phyloP scores from a whole-genome alignment of 2,329 filamentous ascomycete genomes.

The Malbranchea cinnamomea region DNA sequence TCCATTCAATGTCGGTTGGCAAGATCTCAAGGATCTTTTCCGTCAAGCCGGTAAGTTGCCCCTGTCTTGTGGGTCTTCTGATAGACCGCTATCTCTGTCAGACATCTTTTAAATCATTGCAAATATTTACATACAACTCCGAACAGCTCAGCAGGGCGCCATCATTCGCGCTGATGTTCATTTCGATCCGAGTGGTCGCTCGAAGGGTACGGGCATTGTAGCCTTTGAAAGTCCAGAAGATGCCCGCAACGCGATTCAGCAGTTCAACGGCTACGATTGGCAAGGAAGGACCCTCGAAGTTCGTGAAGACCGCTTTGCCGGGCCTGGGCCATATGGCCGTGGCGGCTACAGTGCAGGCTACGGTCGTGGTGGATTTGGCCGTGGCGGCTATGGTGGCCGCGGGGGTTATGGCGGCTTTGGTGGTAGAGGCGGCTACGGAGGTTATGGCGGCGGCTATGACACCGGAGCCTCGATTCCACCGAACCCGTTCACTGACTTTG shows the following conservation, averaged over 20 bases:
- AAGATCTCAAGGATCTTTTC: constrained; percentile 97
- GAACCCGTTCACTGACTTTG: constrained; percentile 89
- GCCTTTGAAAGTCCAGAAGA: constrained; percentile 92
- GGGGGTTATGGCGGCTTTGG: constrained; percentile 40
- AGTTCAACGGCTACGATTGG: constrained; percentile 99
- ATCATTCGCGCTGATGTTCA: constrained; percentile 95
- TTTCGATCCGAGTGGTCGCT: constrained; percentile 74
- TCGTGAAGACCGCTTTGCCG: constrained; percentile 84
- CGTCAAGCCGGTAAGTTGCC: constrained; percentile 75
- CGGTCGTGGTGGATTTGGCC: constrained; percentile 22
- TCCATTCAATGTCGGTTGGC: constrained; percentile 94
- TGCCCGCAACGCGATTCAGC: constrained; percentile 85
- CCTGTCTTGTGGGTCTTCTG: neutral
- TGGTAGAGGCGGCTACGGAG: constrained; percentile 38
- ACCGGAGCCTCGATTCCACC: constrained; percentile 39
- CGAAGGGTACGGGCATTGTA: constrained; percentile 94
- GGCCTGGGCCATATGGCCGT: constrained; percentile 26
- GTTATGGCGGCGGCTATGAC: constrained; percentile 40
- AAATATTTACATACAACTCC: constrained; percentile 18
- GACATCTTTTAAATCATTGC: constrained; percentile 8
- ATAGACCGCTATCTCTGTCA: constrained; percentile 6
- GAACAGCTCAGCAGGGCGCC: constrained; percentile 43
- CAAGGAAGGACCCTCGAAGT: constrained; percentile 87
- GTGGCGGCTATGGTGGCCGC: constrained; percentile 28
- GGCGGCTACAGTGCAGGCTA: too few relatives aligned